Evolutionary conservation across 176 grass and related monocot genomes (phyloP).

Genomic region (Oryza glumipatula): DNA sequence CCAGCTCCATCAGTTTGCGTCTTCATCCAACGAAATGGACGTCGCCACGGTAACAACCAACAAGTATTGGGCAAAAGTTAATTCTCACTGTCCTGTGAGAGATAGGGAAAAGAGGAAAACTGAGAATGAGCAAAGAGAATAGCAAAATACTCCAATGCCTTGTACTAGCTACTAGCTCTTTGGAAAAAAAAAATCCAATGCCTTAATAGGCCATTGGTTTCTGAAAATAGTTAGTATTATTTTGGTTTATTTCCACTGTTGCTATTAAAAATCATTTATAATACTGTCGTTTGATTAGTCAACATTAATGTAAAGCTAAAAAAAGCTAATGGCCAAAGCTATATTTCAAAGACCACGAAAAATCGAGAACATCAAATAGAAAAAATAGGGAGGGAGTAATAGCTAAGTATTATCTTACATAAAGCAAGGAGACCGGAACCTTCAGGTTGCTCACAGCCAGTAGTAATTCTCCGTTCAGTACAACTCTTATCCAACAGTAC

Average conservation of each 20-base stretch:
- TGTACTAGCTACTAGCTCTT: too few relatives aligned
- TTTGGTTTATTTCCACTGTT: too few relatives aligned
- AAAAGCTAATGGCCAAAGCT: neutral
- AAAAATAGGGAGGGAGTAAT: neutral
- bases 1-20: neutral
- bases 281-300: neutral
- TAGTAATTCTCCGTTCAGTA: conserved; percentile 4
- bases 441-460: neutral
- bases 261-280: neutral
- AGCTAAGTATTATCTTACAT: neutral
- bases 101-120: neutral
- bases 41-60: neutral
- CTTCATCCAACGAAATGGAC: neutral
- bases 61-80: neutral
- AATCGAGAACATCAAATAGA: neutral
- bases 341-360: neutral
- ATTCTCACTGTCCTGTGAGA: neutral
- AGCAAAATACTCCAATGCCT: neutral
- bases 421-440: neutral
- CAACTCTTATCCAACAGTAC: conserved; percentile 37
- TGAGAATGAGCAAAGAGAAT: neutral
- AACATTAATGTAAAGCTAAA: neutral
- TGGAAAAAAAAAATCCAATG: too few relatives aligned
- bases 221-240: too few relatives aligned
- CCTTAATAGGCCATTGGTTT: too few relatives aligned